Base-by-base conservation (phyloP, 2,329 filamentous ascomycete genomes). In the Chaetomium globosum region DNA sequence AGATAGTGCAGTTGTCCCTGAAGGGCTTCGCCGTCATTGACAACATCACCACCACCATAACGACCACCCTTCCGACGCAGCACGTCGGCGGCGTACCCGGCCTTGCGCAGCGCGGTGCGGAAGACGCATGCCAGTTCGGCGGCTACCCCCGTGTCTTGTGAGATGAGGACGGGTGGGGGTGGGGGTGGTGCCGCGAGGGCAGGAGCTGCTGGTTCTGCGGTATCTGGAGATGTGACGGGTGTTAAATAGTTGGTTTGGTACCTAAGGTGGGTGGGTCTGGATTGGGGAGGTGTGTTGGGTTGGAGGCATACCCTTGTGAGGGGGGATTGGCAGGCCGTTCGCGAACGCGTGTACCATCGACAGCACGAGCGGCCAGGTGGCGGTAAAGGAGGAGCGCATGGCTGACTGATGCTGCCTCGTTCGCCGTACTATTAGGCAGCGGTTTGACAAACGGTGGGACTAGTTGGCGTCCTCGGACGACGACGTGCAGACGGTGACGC, bases 361-460 rank as follows among this genome's bases (percentile, higher is more conserved):
- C 61, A 53, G 54, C 58, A 66, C 28, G 57, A 65, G 33, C 6
- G 65, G 52, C 33, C 52, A 54, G 12, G 60, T 31, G 46, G 46
- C 46, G 26, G 59, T 39, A 10, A 54, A 23, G 13, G 58, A 43
- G 13, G 28, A 33, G 6, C 66, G 66, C 66, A 67, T 67, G 12
- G 4, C 13, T 19, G 54, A 4, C 8, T 10, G 39, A 31, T 23
- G 4, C 13, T 19, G 54, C 2, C 8, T 6, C 49, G 43, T 23
- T 48, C 49, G 43, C 30, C 30, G 58, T 57, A 4, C 12, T 59
- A 12, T 9, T 19, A 53, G 61, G 53, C 61, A 63, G 46, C 53
- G 19, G 21, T 10, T 31, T 9, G 51, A 9, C 3, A 19, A 19
- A 26, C n/a, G 10, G 10, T 2, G 7, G 28, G 21, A 26, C 12